Evolutionary conservation across 306 rosid species (phyloP), one percentile per base, ranked within the genome.

Genomic region (Mimosa bimucronata): DNA sequence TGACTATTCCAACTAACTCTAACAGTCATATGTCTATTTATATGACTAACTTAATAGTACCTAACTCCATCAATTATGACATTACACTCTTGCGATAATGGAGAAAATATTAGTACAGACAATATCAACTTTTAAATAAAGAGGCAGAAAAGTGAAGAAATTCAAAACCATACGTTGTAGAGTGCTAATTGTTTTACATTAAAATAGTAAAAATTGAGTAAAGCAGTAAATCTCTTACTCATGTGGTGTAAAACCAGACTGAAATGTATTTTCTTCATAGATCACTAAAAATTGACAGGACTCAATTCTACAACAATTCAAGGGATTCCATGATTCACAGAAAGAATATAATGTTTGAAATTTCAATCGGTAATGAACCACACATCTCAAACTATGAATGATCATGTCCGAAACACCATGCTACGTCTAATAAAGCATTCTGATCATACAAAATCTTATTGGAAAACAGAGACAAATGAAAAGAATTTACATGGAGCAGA

Each of bases 401-500:
- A 42, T 69, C 55, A 45, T 40, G 55, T 70, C 26, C 37, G 41
- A 26, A 70, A 14, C 48, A 70, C 21, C 57, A 42, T 70, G 37
- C 55, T 69, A 40, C 52, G 6, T 18, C 4, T 40, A 68, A 38
- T 42, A 26, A 85, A 73, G 46, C 42, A 82, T 9, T 76, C 60
- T 25, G 15, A 80, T 46, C 65, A 61, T 34, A n/a, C 9, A 28
- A 83, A 55, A 66, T 66, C 18, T 45, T 16, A 75, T 76, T 30
- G 34, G 34, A n/a, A 84, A 85, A 79, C 37, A 52, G 71, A 81
- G 58, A 60, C 72, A 74, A 84, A 85, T 83, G 77, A 62, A 80
- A 66, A 79, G 14, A 85, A 86, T 66, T 77, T 91, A 96, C 98
- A 93, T 90, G 97, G 85, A 84, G 74, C 55, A 83, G 92, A 85